Percentiles rank a stretch among this genome's conserved stretches.
These are phyloP conservation scores for Fusarium succisae DNA, from an alignment of 2,329 filamentous ascomycete genomes.

Conservation along the genomic window DNA sequence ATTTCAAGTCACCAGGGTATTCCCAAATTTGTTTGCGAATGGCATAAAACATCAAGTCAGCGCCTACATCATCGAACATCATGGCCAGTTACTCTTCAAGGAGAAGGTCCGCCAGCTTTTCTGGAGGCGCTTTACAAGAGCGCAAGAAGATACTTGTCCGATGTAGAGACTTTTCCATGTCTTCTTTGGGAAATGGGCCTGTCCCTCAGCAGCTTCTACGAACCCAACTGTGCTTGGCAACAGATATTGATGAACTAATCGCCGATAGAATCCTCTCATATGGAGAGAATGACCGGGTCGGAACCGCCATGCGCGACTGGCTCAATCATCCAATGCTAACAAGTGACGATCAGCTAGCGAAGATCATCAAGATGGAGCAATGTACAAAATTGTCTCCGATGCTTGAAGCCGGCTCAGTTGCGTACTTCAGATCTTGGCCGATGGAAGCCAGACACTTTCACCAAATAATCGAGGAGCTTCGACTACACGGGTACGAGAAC, in stretches of 20 bases:
- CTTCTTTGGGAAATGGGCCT: rapidly evolving
- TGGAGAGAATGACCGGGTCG: rapidly evolving
- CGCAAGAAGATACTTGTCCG: neutral
- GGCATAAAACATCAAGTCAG: neutral
- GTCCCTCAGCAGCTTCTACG: neutral
- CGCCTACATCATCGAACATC: neutral
- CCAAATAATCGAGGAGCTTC: neutral
- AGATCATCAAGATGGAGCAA: neutral
- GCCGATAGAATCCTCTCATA: rapidly evolving
- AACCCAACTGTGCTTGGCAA: neutral
- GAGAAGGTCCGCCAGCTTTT: neutral
- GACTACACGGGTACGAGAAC: neutral
- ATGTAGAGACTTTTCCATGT: rapidly evolving
- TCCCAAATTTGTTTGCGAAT: too few relatives aligned
- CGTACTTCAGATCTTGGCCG: neutral
- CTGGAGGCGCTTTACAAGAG: rapidly evolving
- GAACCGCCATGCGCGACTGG: neutral
- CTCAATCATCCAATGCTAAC: neutral
- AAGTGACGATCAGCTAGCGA: neutral
- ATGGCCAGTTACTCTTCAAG: neutral
- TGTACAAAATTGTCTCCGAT: neutral
- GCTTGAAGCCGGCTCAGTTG: neutral
- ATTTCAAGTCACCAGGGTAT: neutral
- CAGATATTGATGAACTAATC: neutral
- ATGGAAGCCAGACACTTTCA: neutral